Base-by-base conservation (phyloP, 352 stramenopile genomes). In the Phytopythium sindhum region DNA sequence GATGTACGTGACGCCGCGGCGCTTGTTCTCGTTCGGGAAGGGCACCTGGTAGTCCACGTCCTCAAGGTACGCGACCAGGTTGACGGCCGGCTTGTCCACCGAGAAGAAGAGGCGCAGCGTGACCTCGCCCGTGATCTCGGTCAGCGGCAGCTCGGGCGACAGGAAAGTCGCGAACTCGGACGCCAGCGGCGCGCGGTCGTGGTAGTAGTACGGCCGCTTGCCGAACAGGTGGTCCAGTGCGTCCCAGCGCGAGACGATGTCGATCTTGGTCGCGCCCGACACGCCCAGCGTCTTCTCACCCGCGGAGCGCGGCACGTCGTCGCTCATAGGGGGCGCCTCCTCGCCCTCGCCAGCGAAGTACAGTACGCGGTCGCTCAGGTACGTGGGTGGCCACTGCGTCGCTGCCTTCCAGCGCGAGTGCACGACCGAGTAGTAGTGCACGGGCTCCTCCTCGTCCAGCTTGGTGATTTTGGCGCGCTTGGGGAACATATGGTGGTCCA, bases 11-110 rank as follows among this genome's bases (percentile, higher is more conserved):
- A 89, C 67, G 23, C 86, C 86, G 17, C 72, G 74, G 50, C 86
- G 86, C 61, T 91, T 90, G 74, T 90, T 88, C 61, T 90, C 80
- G 60, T 94, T 91, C 70, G 77, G 73, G 73, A 94, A 92, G 11
- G 77, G 74, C 24, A 77, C 69, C 44, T 74, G 75, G 68, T 85
- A 83, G 73, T 94, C 84, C 33, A 90, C 78, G 56, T 94, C 86
- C 70, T 94, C 86, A 2, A 94, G 67, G 60, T 86, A 90, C 15
- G 83, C 86, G 19, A 90, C 75, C 17, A 94, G 72, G 64, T 86
- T 90, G 29, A 91, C 72, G 42, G 73, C 64, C 9, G 79, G 74
- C 51, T 78, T 72, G 57, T 94, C 73, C 14, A 90, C 83, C 28
- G 86, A 92, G 72, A 94, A 92, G 73, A 89, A 94, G 33, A 92